Percentiles rank a stretch among this genome's conserved stretches.
Conservation (phyloP, 2,329 filamentous ascomycete genomes). For the Arthrobotrys megalospora region DNA sequence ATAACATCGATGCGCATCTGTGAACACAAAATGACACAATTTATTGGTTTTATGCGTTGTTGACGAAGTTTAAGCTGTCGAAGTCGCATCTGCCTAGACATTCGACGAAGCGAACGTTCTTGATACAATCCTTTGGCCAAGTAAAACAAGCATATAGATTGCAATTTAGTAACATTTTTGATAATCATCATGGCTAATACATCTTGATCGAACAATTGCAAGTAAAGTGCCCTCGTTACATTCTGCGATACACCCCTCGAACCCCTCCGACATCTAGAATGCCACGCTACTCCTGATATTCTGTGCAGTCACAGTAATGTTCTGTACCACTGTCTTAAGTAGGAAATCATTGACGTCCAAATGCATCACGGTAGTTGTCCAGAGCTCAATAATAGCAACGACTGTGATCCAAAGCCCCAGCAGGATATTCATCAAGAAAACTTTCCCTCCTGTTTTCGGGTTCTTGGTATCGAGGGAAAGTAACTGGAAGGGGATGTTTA, state of each 20-base stretch:
- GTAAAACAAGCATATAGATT: no score
- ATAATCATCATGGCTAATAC: no score
- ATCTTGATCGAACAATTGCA: no score
- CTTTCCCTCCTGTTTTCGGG: constrained; percentile 43
- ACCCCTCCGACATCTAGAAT: constrained; percentile 9
- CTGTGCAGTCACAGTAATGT: constrained; percentile 27
- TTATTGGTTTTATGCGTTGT: no score
- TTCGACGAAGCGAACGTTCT: no score
- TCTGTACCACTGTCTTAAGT: constrained; percentile 20
- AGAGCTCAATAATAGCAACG: constrained; percentile 43
- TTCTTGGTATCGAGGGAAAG: constrained; percentile 36
- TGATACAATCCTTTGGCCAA: no score
- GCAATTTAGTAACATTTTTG: no score
- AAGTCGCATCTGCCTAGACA: no score
- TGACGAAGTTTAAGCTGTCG: no score
- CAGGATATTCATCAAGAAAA: constrained; percentile 50
- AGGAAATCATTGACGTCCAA: constrained; percentile 32
- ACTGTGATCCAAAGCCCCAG: constrained; percentile 42
- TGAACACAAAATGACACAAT: no score
- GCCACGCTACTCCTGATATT: constrained; percentile 22
- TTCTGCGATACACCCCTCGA: background rate
- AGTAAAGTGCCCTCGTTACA: background rate
- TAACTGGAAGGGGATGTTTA: constrained; percentile 47
- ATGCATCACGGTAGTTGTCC: constrained; percentile 31
- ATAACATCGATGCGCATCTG: no score